Conservation (phyloP, 1,284 basidiomycete species). For the Trichosporon asahii region DNA sequence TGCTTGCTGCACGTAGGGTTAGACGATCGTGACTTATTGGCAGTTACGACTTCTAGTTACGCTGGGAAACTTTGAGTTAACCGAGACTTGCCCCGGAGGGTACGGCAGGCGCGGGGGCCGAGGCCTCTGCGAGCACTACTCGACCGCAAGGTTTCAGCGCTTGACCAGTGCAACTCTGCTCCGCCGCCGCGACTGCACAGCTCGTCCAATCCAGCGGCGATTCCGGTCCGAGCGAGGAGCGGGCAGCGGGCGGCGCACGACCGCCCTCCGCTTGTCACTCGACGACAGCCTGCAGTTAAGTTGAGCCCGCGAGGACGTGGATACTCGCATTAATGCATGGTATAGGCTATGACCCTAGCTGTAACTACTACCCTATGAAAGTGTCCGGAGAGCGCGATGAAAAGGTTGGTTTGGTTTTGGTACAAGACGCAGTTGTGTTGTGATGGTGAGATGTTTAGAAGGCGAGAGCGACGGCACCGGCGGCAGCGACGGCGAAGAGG, state of each 20-base stretch:
- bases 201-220: no score
- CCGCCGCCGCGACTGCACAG: neutral
- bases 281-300: no score
- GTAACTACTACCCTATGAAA: neutral
- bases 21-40: neutral
- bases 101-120: no score
- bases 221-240: no score
- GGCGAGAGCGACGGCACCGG: slow-evolving; percentile 28
- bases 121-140: no score
- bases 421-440: neutral
- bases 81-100: neutral
- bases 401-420: neutral
- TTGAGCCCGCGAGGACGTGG: neutral
- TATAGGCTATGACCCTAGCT: neutral
- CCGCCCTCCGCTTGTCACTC: no score
- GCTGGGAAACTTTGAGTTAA: neutral
- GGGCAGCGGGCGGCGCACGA: no score
- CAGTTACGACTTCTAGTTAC: neutral
- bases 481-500: slow-evolving; percentile 22
- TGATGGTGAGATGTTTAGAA: slow-evolving; percentile 10
- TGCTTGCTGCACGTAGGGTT: neutral
- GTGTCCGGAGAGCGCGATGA: neutral
- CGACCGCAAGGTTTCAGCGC: neutral
- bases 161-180: neutral
- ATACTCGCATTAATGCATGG: slow-evolving; percentile 9